Evolutionary conservation across 2,329 filamentous ascomycete species (phyloP), one percentile per base, ranked within the genome.

Genomic region (Xylaria sp.): DNA sequence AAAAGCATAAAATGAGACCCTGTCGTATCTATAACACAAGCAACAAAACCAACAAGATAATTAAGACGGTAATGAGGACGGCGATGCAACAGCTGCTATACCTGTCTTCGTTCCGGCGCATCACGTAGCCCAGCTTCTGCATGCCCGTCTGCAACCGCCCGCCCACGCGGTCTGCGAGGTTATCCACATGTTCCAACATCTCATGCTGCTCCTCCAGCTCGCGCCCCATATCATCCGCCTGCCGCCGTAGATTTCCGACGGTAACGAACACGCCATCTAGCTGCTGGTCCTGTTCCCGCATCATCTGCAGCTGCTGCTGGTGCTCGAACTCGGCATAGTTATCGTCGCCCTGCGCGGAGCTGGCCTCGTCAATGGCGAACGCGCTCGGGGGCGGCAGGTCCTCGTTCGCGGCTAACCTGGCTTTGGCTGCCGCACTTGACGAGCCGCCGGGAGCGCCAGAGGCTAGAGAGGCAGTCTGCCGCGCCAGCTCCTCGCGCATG

Each of bases 201-300:
- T 94, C 93, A 24, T 87, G 87, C 85, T 99, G 96, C 82, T 99
- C 96, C 81, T 98, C 97, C 54, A 99, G 85, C 83, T 99, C 96
- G 65, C 95, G 86, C 1, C 96, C 95, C 95, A 99, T 99, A 74
- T 94, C 93, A 80, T 97, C 91, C 1, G 96, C 97, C 85, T 98
- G 96, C 77, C 92, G 86, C 64, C 95, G 86, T 77, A 99, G 82
- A 78, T 94, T 98, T 2, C 94, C 95, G 27, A 99, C 96, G 0
- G 95, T 98, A 73, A 90, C 89, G 78, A 97, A 97, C 55, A 99
- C 95, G 17, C 92, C 93, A 78, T 98, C 95, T 1, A 99, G 86
- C 75, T 96, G 92, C 81, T 94, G 86, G 78, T 99, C 96, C 84
- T 99, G 96, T 80, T 98, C 93, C 73, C 91, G 89, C 92, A 99